These are phyloP conservation scores for Blumeria graminis DNA, from an alignment of 2,329 filamentous ascomycete genomes.

Conservation along the genomic window DNA sequence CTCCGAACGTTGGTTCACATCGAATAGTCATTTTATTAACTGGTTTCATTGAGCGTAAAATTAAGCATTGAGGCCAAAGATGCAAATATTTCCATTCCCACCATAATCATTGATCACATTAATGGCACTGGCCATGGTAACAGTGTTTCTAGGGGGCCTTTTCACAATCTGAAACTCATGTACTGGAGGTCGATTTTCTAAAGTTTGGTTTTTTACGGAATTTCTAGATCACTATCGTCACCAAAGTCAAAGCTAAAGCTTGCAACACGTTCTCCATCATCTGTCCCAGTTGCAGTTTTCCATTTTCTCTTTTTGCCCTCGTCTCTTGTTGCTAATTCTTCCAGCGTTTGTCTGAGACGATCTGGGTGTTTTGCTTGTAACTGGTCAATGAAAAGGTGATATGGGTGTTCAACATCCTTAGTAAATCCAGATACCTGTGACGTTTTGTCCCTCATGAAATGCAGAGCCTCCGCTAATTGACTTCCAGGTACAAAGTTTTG, in stretches of 20 bases:
- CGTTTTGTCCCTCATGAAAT: conserved; percentile 57
- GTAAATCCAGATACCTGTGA: conserved; percentile 77
- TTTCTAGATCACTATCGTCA: conserved; percentile 26
- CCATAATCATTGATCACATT: not conserved
- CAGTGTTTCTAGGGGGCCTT: too few species aligned
- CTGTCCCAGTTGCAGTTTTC: conserved; percentile 48
- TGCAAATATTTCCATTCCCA: not conserved
- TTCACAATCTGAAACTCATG: too few species aligned
- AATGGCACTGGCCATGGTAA: too few species aligned
- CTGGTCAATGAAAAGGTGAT: conserved; percentile 46
- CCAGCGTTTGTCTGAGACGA: conserved; percentile 21
- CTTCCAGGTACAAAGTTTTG: conserved; percentile 74
- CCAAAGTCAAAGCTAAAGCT: conserved; percentile 42
- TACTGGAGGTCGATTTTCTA: not conserved
- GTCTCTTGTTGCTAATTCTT: conserved; percentile 25
- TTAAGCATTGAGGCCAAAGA: not conserved
- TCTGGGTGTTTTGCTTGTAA: conserved; percentile 39
- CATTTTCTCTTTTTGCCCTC: conserved; percentile 58
- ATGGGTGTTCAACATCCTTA: conserved; percentile 45
- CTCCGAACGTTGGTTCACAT: too few species aligned
- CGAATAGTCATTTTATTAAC: not conserved
- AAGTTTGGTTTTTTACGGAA: conserved; percentile 9
- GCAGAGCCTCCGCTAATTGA: conserved; percentile 50
- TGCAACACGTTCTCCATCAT: conserved; percentile 19
- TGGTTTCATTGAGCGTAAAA: not conserved